Conservation (phyloP, 345 rosid genomes). For the Populus euphratica region DNA sequence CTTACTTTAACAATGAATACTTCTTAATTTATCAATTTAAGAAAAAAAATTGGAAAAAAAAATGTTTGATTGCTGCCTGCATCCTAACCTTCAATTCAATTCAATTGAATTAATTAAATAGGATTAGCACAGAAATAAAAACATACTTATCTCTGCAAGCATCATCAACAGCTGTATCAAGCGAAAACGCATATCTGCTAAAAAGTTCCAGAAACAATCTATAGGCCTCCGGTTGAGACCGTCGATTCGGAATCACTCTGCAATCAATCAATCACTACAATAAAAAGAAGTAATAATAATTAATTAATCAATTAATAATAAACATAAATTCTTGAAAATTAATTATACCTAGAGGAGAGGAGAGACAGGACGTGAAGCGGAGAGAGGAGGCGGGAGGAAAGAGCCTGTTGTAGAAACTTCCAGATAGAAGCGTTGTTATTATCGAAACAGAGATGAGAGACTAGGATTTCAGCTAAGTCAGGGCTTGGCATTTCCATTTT, state of each 20-base stretch:
- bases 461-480: conserved; percentile 42
- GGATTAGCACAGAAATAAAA: not conserved
- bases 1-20: too few species aligned
- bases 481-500: conserved; percentile 30
- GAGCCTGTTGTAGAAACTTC: conserved; percentile 49
- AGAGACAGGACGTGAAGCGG: conserved; percentile 52
- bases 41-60: too few species aligned
- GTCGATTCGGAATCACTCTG: conserved; percentile 48
- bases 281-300: not conserved
- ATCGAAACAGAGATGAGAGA: conserved; percentile 45
- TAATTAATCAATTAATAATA: not conserved
- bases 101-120: too few species aligned
- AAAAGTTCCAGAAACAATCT: conserved; percentile 54
- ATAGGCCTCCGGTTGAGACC: conserved; percentile 50
- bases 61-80: too few species aligned
- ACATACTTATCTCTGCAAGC: conserved; percentile 36
- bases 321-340: too few species aligned
- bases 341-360: conserved; percentile 38
- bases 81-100: too few species aligned
- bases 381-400: conserved; percentile 41
- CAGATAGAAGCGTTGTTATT: conserved; percentile 45
- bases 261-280: not conserved
- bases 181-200: conserved; percentile 35
- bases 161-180: conserved; percentile 20
- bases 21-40: too few species aligned